Conservation (phyloP, 179 eudicot species). For the Nepenthes alata region DNA sequence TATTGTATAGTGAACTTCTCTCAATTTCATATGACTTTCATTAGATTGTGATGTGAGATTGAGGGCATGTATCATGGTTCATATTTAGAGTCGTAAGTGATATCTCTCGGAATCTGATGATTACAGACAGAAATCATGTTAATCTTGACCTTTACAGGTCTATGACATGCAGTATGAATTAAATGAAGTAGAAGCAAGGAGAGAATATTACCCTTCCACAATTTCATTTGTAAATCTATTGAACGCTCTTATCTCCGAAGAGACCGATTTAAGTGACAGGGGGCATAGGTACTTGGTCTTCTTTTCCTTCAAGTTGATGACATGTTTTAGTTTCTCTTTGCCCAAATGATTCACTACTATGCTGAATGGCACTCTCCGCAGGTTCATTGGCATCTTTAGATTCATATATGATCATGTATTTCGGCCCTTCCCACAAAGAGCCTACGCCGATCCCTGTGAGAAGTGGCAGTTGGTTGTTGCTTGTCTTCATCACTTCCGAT, state of each 20-base stretch:
- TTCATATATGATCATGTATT: conserved; percentile 91
- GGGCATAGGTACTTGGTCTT: conserved; percentile 60
- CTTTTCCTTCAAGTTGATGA: not conserved
- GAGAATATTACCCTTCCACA: conserved; percentile 91
- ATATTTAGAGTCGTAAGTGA: not conserved
- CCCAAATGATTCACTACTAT: conserved; percentile 3
- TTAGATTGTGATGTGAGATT: not conserved
- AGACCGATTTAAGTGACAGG: conserved; percentile 71
- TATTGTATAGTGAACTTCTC: no score
- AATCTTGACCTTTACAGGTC: conserved; percentile 40
- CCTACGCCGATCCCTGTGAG: conserved; percentile 83
- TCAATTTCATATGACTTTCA: no score
- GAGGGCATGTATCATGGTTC: not conserved
- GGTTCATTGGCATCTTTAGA: conserved; percentile 90
- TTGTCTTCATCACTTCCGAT: conserved; percentile 83
- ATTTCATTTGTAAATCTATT: conserved; percentile 83
- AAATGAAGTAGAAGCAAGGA: conserved; percentile 94
- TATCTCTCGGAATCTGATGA: not conserved
- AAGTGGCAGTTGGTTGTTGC: conserved; percentile 95
- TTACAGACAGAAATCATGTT: not conserved
- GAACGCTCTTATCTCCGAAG: conserved; percentile 88
- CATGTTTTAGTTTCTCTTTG: conserved; percentile 1
- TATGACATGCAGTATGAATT: conserved; percentile 97
- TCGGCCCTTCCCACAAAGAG: conserved; percentile 94
- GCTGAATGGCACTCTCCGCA: conserved; percentile 21